Conservation (phyloP, 495 filamentous ascomycete genomes). For the Terfezia claveryi region DNA sequence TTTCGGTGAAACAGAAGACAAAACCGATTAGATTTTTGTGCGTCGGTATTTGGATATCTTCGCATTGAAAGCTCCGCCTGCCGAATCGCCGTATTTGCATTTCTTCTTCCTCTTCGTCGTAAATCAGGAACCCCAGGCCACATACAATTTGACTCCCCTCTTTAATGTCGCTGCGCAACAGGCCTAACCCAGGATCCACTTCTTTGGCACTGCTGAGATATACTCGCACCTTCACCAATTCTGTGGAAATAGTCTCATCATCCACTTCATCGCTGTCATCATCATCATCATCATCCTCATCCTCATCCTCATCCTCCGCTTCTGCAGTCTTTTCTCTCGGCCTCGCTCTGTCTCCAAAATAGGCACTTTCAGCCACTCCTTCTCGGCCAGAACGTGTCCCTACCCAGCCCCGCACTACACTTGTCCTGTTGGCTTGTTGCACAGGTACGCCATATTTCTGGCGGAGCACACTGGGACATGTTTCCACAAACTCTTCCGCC, state of each 20-base stretch:
- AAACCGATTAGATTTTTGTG: conserved; percentile 14
- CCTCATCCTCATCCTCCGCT: background rate
- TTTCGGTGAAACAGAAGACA: conserved; percentile 15
- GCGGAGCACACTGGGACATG: conserved; percentile 8
- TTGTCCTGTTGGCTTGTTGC: conserved; percentile 7
- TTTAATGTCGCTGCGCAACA: background rate
- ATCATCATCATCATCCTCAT: background rate
- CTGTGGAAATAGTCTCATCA: background rate
- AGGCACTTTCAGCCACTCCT: conserved; percentile 14
- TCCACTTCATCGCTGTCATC: background rate
- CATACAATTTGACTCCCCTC: conserved; percentile 3
- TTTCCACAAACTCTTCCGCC: conserved; percentile 20
- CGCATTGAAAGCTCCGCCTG: conserved; percentile 9
- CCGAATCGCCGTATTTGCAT: conserved; percentile 6
- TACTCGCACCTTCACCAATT: conserved; percentile 8
- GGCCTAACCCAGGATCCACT: background rate
- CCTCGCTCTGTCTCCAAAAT: conserved; percentile 10
- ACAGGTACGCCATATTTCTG: conserved; percentile 6
- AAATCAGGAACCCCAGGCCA: conserved; percentile 13
- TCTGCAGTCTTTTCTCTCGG: background rate
- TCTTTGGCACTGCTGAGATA: conserved; percentile 1
- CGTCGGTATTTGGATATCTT: conserved; percentile 5
- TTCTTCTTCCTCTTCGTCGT: background rate
- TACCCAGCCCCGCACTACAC: conserved; percentile 18
- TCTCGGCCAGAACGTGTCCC: conserved; percentile 15